phyloP scores from a whole-genome alignment of 768 basidiomycete species.

The Leccinum longicurvipes region DNA sequence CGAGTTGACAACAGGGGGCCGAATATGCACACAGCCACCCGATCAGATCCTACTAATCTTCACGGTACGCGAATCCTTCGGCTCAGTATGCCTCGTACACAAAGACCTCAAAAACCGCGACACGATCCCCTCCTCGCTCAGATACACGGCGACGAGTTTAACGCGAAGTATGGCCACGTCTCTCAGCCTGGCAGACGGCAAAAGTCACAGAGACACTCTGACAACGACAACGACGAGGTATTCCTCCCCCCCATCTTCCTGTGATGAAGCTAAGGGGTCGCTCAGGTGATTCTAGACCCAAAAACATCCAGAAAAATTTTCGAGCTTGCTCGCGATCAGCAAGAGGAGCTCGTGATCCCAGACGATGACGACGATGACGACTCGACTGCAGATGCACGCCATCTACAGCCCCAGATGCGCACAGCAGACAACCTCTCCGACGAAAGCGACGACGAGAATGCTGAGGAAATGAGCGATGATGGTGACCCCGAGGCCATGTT shows the following conservation, averaged over 20 bases:
- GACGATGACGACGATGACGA: slow-evolving; percentile 53
- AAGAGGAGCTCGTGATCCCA: slow-evolving; percentile 75
- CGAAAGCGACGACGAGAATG: slow-evolving; percentile 44
- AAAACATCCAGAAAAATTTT: slow-evolving; percentile 87
- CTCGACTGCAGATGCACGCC: slow-evolving; percentile 27
- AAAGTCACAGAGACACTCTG: slow-evolving; percentile 47
- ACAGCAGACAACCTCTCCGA: slow-evolving; percentile 53
- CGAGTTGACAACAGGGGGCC: not conserved
- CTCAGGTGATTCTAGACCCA: slow-evolving; percentile 68
- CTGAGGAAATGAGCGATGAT: slow-evolving; percentile 19
- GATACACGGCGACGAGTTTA: slow-evolving; percentile 71
- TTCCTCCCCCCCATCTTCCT: slow-evolving; percentile 14
- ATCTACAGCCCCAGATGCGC: slow-evolving; percentile 23
- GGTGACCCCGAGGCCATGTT: slow-evolving; percentile 57
- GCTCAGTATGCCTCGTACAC: slow-evolving; percentile 58
- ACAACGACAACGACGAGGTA: slow-evolving; percentile 64
- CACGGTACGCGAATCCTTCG: not conserved
- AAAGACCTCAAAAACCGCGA: slow-evolving; percentile 55
- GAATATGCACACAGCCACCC: slow-evolving; percentile 10
- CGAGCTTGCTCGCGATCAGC: slow-evolving; percentile 88
- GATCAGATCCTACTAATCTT: not conserved
- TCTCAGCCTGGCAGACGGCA: slow-evolving; percentile 73
- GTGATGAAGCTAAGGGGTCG: slow-evolving; percentile 1
- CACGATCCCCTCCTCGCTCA: slow-evolving; percentile 89
- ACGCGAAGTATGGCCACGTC: slow-evolving; percentile 75